Conservation (phyloP, 495 filamentous ascomycete species). For the Aspergillus homomorphus region DNA sequence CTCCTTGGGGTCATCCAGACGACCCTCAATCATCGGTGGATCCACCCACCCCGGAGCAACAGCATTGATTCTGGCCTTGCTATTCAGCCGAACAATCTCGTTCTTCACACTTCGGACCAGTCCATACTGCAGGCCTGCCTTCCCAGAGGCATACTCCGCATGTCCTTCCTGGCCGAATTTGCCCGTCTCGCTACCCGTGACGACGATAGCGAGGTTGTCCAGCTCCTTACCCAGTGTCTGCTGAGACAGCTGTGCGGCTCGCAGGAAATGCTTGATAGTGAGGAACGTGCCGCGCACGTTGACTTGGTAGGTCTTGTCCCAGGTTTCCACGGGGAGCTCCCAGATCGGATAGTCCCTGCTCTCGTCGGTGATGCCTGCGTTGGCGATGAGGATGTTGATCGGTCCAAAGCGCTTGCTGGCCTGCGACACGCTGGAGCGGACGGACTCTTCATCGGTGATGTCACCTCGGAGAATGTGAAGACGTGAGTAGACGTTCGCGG, state of each 20-base stretch:
- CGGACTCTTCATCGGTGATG: constrained; percentile 46
- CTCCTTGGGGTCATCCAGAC: constrained; percentile 46
- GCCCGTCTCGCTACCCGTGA: constrained; percentile 51
- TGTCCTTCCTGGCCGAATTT: constrained; percentile 52
- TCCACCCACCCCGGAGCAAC: constrained; percentile 52
- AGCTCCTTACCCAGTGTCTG: constrained; percentile 32
- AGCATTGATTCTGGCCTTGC: constrained; percentile 53
- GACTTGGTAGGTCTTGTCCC: constrained; percentile 49
- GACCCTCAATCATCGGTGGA: constrained; percentile 43
- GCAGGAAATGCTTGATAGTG: constrained; percentile 57
- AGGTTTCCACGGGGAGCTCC: constrained; percentile 49
- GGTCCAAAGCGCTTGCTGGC: constrained; percentile 49
- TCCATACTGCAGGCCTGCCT: constrained; percentile 54
- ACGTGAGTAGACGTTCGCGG: constrained; percentile 25
- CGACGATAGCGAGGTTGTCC: constrained; percentile 50
- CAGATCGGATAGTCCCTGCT: constrained; percentile 46
- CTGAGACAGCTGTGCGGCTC: constrained; percentile 35
- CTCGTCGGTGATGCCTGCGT: constrained; percentile 50
- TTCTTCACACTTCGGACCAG: constrained; percentile 52
- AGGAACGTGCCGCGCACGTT: constrained; percentile 55
- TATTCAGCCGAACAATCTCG: constrained; percentile 52
- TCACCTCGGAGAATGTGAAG: constrained; percentile 45
- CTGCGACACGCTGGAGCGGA: constrained; percentile 37
- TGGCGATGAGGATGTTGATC: constrained; percentile 52
- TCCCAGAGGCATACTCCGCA: constrained; percentile 49